Evolutionary conservation across 371 early-diverging fungal genomes (phyloP).

Genomic region (Actinomucor elegans): DNA sequence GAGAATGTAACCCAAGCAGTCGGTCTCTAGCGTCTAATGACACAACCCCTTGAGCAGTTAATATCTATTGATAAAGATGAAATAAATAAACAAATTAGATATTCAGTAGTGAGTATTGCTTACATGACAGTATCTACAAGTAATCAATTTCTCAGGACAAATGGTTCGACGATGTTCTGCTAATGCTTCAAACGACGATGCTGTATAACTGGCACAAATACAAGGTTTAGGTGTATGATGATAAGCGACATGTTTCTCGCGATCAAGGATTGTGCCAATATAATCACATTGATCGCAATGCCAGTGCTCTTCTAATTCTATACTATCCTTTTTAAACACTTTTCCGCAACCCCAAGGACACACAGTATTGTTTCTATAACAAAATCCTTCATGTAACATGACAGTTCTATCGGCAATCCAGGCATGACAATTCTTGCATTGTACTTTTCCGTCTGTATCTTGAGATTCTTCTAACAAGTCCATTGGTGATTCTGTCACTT

Average conservation of each 20-base stretch:
- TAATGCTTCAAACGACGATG: constrained; percentile 48
- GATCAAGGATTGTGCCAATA: constrained; percentile 44
- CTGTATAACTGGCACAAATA: constrained; percentile 46
- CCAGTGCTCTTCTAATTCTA: constrained; percentile 72
- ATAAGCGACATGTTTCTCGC: constrained; percentile 66
- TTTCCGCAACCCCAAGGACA: constrained; percentile 66
- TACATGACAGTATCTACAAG: constrained; percentile 83
- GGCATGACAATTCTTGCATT: constrained; percentile 74
- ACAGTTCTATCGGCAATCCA: constrained; percentile 62
- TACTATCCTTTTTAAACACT: constrained; percentile 65
- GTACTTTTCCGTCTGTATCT: constrained; percentile 42
- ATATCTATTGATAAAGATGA: background rate
- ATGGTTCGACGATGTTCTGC: constrained; percentile 67
- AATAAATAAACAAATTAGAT: background rate
- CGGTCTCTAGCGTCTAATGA: constrained; percentile 65
- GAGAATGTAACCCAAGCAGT: constrained; percentile 66
- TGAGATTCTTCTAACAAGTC: background rate
- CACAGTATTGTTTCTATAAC: constrained; percentile 73
- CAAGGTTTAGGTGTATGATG: constrained; percentile 67
- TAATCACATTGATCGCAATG: constrained; percentile 76
- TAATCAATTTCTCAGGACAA: constrained; percentile 76
- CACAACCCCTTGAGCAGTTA: constrained; percentile 60
- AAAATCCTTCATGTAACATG: constrained; percentile 74
- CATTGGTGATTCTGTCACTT: background rate
- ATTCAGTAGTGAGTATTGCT: constrained; percentile 1